Evolutionary conservation across 2,329 filamentous ascomycete genomes (phyloP).

Genomic region (Penicillium glabrum): DNA sequence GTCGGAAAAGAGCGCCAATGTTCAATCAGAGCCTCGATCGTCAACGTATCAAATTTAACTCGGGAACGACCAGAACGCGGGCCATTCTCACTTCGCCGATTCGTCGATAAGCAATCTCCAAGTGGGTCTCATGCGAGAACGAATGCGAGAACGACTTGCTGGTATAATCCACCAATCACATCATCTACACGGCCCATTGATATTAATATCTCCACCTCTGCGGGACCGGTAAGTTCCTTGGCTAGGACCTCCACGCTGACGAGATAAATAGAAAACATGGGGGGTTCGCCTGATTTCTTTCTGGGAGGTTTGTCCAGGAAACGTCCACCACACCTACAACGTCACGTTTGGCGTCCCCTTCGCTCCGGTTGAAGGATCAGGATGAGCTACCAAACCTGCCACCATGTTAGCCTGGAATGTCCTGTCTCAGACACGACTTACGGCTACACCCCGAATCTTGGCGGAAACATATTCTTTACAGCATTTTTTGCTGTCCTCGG

Average conservation of each 20-base stretch:
- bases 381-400: constrained; percentile 30
- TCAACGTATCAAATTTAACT: not conserved
- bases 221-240: not conserved
- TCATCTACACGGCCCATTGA: not conserved
- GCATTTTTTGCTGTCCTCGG: constrained; percentile 53
- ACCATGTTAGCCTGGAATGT: constrained; percentile 39
- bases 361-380: constrained; percentile 1
- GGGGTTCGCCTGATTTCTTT: not conserved
- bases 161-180: not conserved
- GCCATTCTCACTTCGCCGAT: constrained; percentile 8
- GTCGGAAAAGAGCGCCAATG: not conserved
- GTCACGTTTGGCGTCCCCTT: not conserved
- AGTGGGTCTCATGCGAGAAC: not conserved
- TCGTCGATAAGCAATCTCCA: not conserved
- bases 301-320: not conserved
- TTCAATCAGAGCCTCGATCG: not conserved
- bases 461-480: constrained; percentile 54
- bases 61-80: not conserved
- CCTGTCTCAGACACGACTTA: constrained; percentile 51
- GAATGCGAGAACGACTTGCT: constrained; percentile 13
- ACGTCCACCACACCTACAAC: not conserved
- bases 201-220: constrained; percentile 1
- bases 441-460: constrained; percentile 54
- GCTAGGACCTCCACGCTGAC: not conserved
- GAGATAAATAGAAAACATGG: not conserved